A percentile compares a stretch with the other conserved stretches of the same genome.
Conservation (phyloP, 202 grass and related monocot species). For the Carex arenaria region DNA sequence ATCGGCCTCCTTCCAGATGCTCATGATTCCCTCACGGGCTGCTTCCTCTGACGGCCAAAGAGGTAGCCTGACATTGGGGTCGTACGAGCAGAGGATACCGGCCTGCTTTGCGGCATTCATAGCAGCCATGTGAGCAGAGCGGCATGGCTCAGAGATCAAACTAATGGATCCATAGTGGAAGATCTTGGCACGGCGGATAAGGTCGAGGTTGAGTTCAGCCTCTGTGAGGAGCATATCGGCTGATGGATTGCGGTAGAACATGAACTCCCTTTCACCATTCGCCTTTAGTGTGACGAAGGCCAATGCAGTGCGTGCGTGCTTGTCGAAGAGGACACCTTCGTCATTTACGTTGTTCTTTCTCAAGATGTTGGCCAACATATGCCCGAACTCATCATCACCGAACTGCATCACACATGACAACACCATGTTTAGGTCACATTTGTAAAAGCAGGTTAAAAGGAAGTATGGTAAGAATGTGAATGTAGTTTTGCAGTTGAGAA, state of each 20-base stretch:
- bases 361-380: constrained; percentile 78
- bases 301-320: constrained; percentile 62
- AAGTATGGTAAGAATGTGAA: background rate
- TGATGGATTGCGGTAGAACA: constrained; percentile 87
- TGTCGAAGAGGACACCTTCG: constrained; percentile 59
- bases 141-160: constrained; percentile 65
- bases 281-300: constrained; percentile 71
- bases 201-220: constrained; percentile 55
- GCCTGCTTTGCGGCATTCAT: constrained; percentile 66
- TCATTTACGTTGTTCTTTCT: constrained; percentile 61
- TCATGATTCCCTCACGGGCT: constrained; percentile 44
- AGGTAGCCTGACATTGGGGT: constrained; percentile 81
- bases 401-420: constrained; percentile 33
- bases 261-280: constrained; percentile 82
- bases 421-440: background rate
- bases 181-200: constrained; percentile 56
- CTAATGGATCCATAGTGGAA: constrained; percentile 86
- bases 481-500: too few relatives aligned
- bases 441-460: background rate
- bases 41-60: constrained; percentile 73
- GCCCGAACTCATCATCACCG: constrained; percentile 86
- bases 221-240: constrained; percentile 79
- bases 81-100: constrained; percentile 73
- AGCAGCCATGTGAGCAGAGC: constrained; percentile 68
- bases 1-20: constrained; percentile 92